Evolutionary conservation across 768 basidiomycete species (phyloP).

Genomic region (Lactifluus rugatus): DNA sequence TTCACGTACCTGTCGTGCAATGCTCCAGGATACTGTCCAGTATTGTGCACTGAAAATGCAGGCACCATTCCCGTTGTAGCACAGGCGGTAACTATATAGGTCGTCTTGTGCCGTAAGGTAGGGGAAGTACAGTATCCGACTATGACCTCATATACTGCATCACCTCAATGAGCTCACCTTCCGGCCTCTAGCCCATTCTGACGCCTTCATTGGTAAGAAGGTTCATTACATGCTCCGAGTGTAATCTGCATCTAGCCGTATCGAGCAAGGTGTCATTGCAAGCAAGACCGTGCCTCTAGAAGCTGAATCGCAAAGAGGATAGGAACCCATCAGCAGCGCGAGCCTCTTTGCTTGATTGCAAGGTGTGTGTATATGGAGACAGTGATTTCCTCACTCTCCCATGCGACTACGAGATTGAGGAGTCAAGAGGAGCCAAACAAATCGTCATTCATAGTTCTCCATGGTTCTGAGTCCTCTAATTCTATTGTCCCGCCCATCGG

Average conservation of each 20-base stretch:
- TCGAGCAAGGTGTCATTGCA: neutral
- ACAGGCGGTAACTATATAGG: neutral
- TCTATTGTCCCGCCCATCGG: neutral
- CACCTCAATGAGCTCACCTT: conserved; percentile 2
- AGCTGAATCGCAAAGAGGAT: neutral
- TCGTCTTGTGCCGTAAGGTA: conserved; percentile 6
- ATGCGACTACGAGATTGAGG: too few relatives aligned
- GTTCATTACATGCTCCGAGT: neutral
- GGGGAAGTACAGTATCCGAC: neutral
- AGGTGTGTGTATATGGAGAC: neutral
- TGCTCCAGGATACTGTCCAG: neutral
- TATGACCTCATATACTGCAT: conserved; percentile 7
- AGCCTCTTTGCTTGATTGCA: neutral
- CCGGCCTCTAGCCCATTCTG: neutral
- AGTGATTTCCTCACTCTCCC: neutral
- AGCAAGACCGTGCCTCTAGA: neutral
- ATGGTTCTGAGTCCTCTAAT: neutral
- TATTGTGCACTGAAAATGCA: neutral
- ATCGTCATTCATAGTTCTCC: neutral
- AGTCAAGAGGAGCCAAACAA: neutral
- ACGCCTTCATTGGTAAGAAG: neutral
- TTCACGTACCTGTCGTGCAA: neutral
- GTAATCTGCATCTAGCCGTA: conserved; percentile 8
- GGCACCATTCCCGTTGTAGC: neutral
- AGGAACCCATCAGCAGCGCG: neutral